A percentile compares a stretch with the other conserved stretches of the same genome.
phyloP scores from a whole-genome alignment of 768 basidiomycete species.

The Mycena alexandri region DNA sequence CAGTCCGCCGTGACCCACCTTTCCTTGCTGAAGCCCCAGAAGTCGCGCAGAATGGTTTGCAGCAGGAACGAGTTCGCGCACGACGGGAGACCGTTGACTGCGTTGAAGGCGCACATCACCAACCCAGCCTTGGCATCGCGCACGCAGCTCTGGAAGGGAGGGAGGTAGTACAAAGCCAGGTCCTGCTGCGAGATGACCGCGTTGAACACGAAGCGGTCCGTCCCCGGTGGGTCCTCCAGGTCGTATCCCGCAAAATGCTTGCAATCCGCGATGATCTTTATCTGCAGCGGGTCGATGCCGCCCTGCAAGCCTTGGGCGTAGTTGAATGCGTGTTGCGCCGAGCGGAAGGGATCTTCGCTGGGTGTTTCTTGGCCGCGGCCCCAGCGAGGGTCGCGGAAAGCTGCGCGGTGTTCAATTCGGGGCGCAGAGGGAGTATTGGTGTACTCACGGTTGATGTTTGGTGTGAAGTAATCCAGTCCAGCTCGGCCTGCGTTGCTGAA shows the following conservation, averaged over 20 bases:
- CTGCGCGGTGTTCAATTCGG: too few relatives aligned
- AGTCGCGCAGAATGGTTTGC: conserved; percentile 62
- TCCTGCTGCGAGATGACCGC: conserved; percentile 66
- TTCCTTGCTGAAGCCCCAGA: conserved; percentile 63
- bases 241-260: conserved; percentile 74
- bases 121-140: conserved; percentile 63
- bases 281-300: conserved; percentile 62
- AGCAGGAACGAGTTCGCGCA: conserved; percentile 67
- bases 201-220: conserved; percentile 50
- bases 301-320: conserved; percentile 69
- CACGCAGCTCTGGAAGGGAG: conserved; percentile 68
- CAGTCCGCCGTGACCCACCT: conserved; percentile 70
- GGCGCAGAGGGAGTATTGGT: too few relatives aligned
- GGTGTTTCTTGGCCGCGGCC: conserved; percentile 73
- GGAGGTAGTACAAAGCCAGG: conserved; percentile 66
- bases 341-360: conserved; percentile 69
- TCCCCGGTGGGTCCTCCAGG: conserved; percentile 51
- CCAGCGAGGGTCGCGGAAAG: conserved; percentile 74
- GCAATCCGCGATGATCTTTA: conserved; percentile 68
- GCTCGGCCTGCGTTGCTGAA: conserved; percentile 67
- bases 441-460: conserved; percentile 57
- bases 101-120: conserved; percentile 73
- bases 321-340: conserved; percentile 64
- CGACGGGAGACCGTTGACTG: conserved; percentile 68
- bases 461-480: conserved; percentile 69